Conservation (phyloP, 164 flowering plant genomes). For the Protea cynaroides region DNA sequence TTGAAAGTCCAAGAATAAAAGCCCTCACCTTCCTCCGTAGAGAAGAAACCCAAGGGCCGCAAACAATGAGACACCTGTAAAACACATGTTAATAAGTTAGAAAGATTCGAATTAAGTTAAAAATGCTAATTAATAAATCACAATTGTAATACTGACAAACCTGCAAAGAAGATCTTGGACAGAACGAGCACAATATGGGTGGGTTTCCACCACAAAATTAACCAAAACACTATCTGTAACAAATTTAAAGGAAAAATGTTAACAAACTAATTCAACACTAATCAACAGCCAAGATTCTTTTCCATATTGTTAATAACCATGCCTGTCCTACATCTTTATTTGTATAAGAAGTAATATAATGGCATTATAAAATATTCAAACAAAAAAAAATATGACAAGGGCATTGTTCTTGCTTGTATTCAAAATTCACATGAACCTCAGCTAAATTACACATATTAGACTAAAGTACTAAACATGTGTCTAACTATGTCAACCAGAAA, state of each 20-base stretch:
- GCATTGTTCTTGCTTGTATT: no score
- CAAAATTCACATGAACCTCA: no score
- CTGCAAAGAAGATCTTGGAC: constrained; percentile 91
- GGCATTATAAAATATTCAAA: no score
- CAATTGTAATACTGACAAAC: constrained; percentile 18
- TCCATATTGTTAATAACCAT: background rate
- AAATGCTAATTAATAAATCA: background rate
- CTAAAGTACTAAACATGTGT: no score
- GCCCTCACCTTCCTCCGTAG: constrained; percentile 84
- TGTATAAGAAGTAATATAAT: no score
- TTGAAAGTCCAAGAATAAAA: background rate
- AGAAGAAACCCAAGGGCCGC: constrained; percentile 94
- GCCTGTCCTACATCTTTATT: no score
- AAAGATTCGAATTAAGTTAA: background rate
- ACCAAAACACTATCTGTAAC: constrained; percentile 79
- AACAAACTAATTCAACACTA: background rate
- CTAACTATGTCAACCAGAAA: no score
- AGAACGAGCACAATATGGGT: constrained; percentile 38
- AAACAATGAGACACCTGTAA: constrained; percentile 81
- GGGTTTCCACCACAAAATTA: constrained; percentile 87
- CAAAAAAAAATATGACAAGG: no score
- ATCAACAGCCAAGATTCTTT: background rate
- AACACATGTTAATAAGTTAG: constrained; percentile 8
- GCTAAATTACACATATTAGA: no score
- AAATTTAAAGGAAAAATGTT: constrained; percentile 9